Base-by-base conservation (phyloP, 2,329 filamentous ascomycete species). In the Ilyonectria mors-panacis region DNA sequence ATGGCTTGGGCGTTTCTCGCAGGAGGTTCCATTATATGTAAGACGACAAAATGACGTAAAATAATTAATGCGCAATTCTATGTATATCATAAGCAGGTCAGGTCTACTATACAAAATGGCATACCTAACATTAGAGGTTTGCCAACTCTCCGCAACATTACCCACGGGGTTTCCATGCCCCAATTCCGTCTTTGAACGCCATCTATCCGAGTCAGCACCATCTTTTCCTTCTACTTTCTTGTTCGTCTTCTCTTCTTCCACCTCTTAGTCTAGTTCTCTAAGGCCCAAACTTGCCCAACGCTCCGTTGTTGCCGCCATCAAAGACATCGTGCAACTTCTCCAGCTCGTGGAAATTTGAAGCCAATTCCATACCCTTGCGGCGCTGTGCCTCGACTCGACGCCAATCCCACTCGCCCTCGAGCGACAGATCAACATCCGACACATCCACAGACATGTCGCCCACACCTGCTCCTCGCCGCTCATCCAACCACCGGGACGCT, bases 401-500 rank as follows among this genome's bases (percentile, higher is more conserved):
- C 89, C 89, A 92, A 70, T 89, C 85, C 88, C 88, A 90, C 56
- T 81, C 81, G 4, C 75, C 80, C 2, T 80, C 78, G 6, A 74
- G 69, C 26, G 78, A 71, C 21, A 82, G 65, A 26, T 82, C 72
- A 13, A 81, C 73, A 7, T 80, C 79, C 6, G 78, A 78, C 12
- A 83, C 63, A 15, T 85, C 81, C 7, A 75, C 78, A 10, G 81
- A 77, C 33, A 81, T 76, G 45, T 81, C 78, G 28, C 82, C 82
- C 33, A 83, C 77, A 83, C 77, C 51, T 83, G 84, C 47, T 81
- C 78, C 33, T 83, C 82, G 17, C 84, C 84, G 59, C 81, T 77
- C 7, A 82, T 81, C 89, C 89, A 91, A 23, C 91, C 91, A 12
- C 87, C 90, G 0, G 94, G 94, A 54, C 91, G 86, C 64, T 87